Percentiles rank a stretch among this genome's conserved stretches.
These are phyloP conservation scores for Tausonia pullulans DNA, from an alignment of 1,284 basidiomycete species.

Conservation along the genomic window DNA sequence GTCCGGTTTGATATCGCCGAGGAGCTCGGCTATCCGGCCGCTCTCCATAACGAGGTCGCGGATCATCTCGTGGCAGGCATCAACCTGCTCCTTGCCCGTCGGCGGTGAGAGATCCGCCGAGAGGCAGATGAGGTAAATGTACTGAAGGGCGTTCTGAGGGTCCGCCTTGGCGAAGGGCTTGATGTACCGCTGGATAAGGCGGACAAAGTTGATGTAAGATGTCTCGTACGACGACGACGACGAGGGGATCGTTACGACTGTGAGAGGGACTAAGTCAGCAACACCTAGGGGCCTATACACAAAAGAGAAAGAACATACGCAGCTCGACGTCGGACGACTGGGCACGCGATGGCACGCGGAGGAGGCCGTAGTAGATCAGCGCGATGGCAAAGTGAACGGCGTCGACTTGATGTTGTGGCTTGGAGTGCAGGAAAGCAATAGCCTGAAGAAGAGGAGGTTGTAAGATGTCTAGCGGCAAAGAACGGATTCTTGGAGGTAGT, in stretches of 20 bases:
- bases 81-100: slow-evolving; percentile 70
- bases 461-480: slow-evolving; percentile 8
- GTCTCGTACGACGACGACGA: slow-evolving; percentile 18
- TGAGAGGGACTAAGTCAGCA: not conserved
- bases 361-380: slow-evolving; percentile 83
- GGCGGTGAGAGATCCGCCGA: slow-evolving; percentile 51
- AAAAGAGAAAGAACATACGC: slow-evolving; percentile 44
- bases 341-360: slow-evolving; percentile 66
- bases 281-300: not conserved
- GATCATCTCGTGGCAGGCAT: slow-evolving; percentile 75
- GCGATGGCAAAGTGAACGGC: slow-evolving; percentile 90
- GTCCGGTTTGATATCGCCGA: slow-evolving; percentile 81
- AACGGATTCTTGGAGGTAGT: not conserved
- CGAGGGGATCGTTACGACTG: not conserved
- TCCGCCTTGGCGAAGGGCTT: slow-evolving; percentile 84
- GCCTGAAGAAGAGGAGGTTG: slow-evolving; percentile 43
- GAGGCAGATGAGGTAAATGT: slow-evolving; percentile 82
- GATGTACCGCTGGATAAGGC: slow-evolving; percentile 84
- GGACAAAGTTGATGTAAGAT: slow-evolving; percentile 59
- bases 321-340: slow-evolving; percentile 70
- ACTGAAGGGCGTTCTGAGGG: slow-evolving; percentile 85
- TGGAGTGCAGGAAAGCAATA: slow-evolving; percentile 79
- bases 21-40: slow-evolving; percentile 69
- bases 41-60: slow-evolving; percentile 78
- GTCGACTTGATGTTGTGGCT: slow-evolving; percentile 78